Evolutionary conservation across 202 grass and related monocot species (phyloP).

Genomic region (Sporobolus alterniflorus): DNA sequence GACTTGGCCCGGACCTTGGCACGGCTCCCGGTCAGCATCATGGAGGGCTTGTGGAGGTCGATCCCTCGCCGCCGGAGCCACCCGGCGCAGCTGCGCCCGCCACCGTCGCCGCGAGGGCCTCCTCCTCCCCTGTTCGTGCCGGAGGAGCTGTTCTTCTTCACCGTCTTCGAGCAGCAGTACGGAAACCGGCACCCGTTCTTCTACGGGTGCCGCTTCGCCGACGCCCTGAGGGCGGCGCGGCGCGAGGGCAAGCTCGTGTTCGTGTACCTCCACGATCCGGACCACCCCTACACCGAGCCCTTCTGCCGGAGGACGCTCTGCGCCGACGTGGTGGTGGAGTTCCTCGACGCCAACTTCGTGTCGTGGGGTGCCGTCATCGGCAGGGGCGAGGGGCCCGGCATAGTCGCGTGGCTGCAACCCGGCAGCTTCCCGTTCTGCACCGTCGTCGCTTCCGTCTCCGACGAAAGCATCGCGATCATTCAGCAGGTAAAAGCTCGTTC

Average conservation of each 20-base stretch:
- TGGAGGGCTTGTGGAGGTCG: slow-evolving; percentile 52
- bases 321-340: slow-evolving; percentile 68
- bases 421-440: slow-evolving; percentile 75
- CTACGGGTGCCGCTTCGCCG: slow-evolving; percentile 62
- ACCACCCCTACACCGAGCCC: slow-evolving; percentile 42
- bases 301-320: slow-evolving; percentile 75
- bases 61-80: slow-evolving; percentile 41
- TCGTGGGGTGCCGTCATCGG: slow-evolving; percentile 54
- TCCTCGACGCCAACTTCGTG: slow-evolving; percentile 79
- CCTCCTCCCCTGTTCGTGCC: slow-evolving; percentile 31
- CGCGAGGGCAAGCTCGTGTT: slow-evolving; percentile 64
- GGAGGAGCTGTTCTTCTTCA: slow-evolving; percentile 69
- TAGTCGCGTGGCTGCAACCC: slow-evolving; percentile 55
- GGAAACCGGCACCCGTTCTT: slow-evolving; percentile 69
- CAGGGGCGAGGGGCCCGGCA: slow-evolving; percentile 42
- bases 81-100: not conserved
- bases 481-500: slow-evolving; percentile 49
- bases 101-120: not conserved
- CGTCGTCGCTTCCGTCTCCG: slow-evolving; percentile 46
- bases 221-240: slow-evolving; percentile 55
- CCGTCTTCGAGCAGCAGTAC: slow-evolving; percentile 60
- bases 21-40: slow-evolving; percentile 47
- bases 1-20: slow-evolving; percentile 52
- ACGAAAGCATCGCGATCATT: slow-evolving; percentile 56
- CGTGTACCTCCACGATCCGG: slow-evolving; percentile 68